These are phyloP conservation scores for Ophiostoma quercus DNA, from an alignment of 2,329 filamentous ascomycete species.

Conservation along the genomic window DNA sequence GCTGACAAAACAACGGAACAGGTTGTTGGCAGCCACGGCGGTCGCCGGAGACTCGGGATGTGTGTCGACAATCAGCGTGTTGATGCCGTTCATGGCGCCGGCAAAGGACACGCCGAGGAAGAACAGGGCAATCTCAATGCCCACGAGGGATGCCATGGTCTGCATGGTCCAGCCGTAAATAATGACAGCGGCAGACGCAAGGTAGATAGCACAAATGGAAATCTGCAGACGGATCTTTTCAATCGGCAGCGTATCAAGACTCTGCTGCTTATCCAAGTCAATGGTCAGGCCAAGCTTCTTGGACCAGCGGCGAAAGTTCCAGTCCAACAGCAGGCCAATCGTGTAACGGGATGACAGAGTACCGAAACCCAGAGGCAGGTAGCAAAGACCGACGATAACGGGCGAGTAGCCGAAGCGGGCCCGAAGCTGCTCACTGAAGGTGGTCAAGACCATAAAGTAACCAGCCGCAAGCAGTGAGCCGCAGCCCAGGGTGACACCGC, in stretches of 20 bases:
- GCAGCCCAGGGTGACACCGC: conserved; percentile 48
- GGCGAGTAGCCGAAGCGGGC: conserved; percentile 53
- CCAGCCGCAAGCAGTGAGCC: conserved; percentile 45
- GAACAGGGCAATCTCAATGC: conserved; percentile 44
- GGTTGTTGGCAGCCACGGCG: conserved; percentile 47
- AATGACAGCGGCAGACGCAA: conserved; percentile 39
- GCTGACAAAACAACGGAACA: background rate
- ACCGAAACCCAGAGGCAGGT: conserved; percentile 47
- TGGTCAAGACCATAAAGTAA: conserved; percentile 45
- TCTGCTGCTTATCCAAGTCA: conserved; percentile 47
- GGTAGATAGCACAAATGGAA: conserved; percentile 46
- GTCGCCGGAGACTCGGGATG: conserved; percentile 49
- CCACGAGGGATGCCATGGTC: conserved; percentile 42
- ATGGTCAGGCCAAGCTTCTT: conserved; percentile 33
- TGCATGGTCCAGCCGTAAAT: background rate
- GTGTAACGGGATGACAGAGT: conserved; percentile 44
- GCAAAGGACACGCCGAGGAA: conserved; percentile 38
- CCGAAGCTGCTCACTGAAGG: conserved; percentile 42
- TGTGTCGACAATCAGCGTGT: conserved; percentile 52
- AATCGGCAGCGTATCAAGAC: conserved; percentile 47
- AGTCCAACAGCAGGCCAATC: conserved; percentile 56
- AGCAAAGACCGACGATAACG: conserved; percentile 49
- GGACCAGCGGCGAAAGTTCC: conserved; percentile 60
- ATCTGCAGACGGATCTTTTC: conserved; percentile 48
- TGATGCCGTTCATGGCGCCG: conserved; percentile 47